Base-by-base conservation (phyloP, 176 grass and related monocot species). In the Musa acuminata region DNA sequence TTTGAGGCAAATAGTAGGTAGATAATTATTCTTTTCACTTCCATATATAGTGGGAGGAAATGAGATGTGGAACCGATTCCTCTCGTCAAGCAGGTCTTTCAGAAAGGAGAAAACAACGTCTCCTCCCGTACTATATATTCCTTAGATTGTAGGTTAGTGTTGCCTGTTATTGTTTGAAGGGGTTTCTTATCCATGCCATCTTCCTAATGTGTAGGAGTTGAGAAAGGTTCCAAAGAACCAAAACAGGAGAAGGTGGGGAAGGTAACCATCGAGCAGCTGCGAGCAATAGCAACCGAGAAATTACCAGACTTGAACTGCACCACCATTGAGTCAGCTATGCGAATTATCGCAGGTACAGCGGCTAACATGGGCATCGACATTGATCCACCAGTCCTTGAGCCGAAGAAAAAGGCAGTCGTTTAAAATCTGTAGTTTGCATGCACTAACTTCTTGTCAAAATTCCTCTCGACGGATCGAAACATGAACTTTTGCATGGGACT, bases 301-400 rank as follows among this genome's bases (percentile, higher is more conserved):
- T 83, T 96, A 72, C 93, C 89, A 0, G 93, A 92, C 73, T 87
- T 96, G 77, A 92, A 96, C 81, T 96, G 89, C 76, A 96, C 85
- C 64, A 96, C 55, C 65, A 88, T 92, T 16, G 93, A 96, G 13
- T 90, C 93, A 11, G 89, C 93, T 10, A 96, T 96, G 93, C 85
- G 87, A 76, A 96, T 92, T 70, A 86, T 96, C 21, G 89, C 93
- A 23, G 93, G 93, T 76, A 96, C 89, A 20, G 93, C 93, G 0
- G 89, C 89, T 73, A 96, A 96, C 82, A 96, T 96, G 93, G 93
- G 89, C 65, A 96, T 96, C 49, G 87, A 90, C 43, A 51, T 90
- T 16, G 89, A 96, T 24, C 89, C 93, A 26, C 85, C 93, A 49
- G 83, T 96, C 49, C 85, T 96, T 49, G 76, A 74, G 73, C 88